Conservation (phyloP, 352 stramenopile species). For the Lagenidium sp. region DNA sequence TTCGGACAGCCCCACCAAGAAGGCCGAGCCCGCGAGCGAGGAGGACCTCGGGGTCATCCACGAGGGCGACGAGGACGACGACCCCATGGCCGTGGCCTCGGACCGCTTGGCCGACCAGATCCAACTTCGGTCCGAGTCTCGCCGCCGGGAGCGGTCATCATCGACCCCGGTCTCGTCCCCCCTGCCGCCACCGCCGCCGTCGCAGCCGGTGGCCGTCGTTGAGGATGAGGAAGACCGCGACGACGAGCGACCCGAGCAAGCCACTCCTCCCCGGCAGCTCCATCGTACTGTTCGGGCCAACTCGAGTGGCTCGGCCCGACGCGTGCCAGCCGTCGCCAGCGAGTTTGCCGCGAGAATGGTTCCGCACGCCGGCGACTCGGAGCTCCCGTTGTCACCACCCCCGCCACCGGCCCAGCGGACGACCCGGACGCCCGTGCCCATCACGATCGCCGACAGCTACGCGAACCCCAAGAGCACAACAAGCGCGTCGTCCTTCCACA, state of each 20-base stretch:
- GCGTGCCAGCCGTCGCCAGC: too few relatives aligned
- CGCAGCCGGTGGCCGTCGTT: neutral
- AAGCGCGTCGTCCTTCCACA: slow-evolving; percentile 10
- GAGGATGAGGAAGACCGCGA: neutral
- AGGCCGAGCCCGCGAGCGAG: slow-evolving; percentile 1
- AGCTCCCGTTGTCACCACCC: neutral
- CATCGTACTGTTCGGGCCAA: too few relatives aligned
- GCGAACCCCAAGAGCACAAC: slow-evolving; percentile 3
- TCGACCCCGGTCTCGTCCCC: too few relatives aligned
- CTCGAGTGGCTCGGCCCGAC: too few relatives aligned
- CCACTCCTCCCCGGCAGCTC: too few relatives aligned
- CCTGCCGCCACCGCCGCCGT: slow-evolving; percentile 1
- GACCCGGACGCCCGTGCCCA: slow-evolving; percentile 7
- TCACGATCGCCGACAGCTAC: slow-evolving; percentile 8
- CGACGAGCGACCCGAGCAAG: too few relatives aligned
- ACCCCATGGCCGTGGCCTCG: slow-evolving; percentile 2
- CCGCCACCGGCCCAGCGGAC: slow-evolving; percentile 3
- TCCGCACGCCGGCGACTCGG: neutral
- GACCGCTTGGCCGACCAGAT: slow-evolving; percentile 12
- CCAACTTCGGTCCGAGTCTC: slow-evolving; percentile 13
- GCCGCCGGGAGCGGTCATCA: neutral
- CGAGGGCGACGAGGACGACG: slow-evolving; percentile 5
- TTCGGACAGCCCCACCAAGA: slow-evolving; percentile 8
- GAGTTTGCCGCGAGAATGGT: neutral
- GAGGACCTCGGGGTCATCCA: neutral